phyloP scores from a whole-genome alignment of 495 filamentous ascomycete species.

The Aspergillus sclerotiicarbonarius region DNA sequence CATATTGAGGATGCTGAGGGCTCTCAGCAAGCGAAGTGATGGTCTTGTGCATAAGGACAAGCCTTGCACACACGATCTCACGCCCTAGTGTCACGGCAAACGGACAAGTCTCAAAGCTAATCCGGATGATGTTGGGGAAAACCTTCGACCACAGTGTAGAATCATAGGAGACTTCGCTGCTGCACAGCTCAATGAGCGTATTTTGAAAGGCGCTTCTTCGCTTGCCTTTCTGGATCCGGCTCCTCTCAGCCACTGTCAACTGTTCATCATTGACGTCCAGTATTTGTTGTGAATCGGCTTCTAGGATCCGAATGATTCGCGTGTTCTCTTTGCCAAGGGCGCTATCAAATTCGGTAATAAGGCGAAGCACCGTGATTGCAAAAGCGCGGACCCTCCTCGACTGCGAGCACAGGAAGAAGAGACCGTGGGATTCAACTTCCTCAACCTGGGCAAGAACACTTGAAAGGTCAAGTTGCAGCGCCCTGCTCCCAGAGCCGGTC shows the following conservation, averaged over 20 bases:
- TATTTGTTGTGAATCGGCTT: constrained; percentile 82
- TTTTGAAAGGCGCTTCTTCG: constrained; percentile 79
- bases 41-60: constrained; percentile 86
- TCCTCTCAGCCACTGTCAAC: constrained; percentile 87
- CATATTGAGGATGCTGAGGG: constrained; percentile 58
- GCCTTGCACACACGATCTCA: constrained; percentile 86
- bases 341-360: constrained; percentile 91
- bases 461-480: constrained; percentile 79
- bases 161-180: constrained; percentile 93
- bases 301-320: constrained; percentile 86
- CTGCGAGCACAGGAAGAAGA: constrained; percentile 98
- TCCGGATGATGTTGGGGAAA: constrained; percentile 90
- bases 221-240: constrained; percentile 86
- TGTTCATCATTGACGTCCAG: constrained; percentile 92
- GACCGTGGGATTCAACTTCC: constrained; percentile 91
- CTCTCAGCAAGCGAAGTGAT: constrained; percentile 77
- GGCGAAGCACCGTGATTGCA: constrained; percentile 84
- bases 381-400: constrained; percentile 84
- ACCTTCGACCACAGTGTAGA: constrained; percentile 95
- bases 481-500: constrained; percentile 52
- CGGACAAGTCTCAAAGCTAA: constrained; percentile 86
- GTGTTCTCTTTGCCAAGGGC: constrained; percentile 78
- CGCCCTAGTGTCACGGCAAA: constrained; percentile 85
- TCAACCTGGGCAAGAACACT: constrained; percentile 89
- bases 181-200: constrained; percentile 88